Base-by-base conservation (phyloP, 75 land plant genomes). In the Picea sitchensis region DNA sequence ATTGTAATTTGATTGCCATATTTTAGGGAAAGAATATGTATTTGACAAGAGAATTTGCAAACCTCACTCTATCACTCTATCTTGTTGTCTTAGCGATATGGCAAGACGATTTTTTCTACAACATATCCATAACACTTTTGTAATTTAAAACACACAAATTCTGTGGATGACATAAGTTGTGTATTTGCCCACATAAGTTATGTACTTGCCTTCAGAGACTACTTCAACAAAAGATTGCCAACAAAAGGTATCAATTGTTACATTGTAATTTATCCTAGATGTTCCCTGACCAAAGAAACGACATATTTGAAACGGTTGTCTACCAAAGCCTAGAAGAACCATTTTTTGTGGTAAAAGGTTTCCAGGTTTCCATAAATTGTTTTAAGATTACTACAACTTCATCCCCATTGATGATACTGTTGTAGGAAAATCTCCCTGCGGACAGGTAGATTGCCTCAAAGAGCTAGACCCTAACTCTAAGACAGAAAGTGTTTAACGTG, bases 331-430 rank as follows among this genome's bases (percentile, higher is more conserved):
- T 9, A 77, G 74, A 38, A 95, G 86, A 36, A 97, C 98, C 67
- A 97, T 72, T 77, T 90, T 96, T 79, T 98, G 92, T 5, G 99
- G 98, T 91, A 97, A 38, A 97, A 89, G 81, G 92, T 95, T 81
- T 95, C 99, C 76, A 97, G 78, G 79, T 93, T 97, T 26, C 26
- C 26, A 26, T 26, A 26, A 26, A 26, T 26, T 26, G 26, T 26
- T 26, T 26, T 26, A 26, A 26, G 26, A 26, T 26, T 26, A 26
- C 26, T 26, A 26, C 26, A 26, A 26, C 26, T 26, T 26, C 26
- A 26, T 26, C 26, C 26, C 26, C 26, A n/a, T n/a, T n/a, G n/a
- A n/a, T n/a, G n/a, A n/a, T n/a, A n/a, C n/a, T n/a, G n/a, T n/a
- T n/a, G n/a, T n/a, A n/a, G n/a, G n/a, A n/a, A n/a, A n/a, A n/a